phyloP scores from a whole-genome alignment of 129 eudicot genomes.

The Pulicaria dysenterica region DNA sequence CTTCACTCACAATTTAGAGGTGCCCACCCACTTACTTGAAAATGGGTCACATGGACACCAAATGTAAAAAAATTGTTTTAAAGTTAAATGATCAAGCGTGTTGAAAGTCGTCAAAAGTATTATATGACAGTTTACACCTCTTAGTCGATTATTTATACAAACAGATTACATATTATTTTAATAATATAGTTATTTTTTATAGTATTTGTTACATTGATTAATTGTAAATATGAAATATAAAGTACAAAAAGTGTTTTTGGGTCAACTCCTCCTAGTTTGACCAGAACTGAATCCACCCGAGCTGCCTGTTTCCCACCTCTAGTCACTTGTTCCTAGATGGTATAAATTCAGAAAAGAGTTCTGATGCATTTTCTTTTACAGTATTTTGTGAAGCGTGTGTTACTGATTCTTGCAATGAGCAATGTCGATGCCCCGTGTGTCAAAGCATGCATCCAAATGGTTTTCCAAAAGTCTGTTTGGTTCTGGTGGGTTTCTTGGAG shows the following conservation, averaged over 20 bases:
- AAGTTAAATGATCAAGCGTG: no score
- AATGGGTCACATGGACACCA: neutral
- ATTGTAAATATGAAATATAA: neutral
- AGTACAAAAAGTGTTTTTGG: neutral
- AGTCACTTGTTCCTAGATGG: neutral
- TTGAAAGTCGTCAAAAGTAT: neutral
- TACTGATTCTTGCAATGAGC: constrained; percentile 27
- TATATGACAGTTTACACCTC: neutral
- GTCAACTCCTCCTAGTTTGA: neutral
- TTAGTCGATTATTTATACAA: neutral
- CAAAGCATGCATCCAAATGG: constrained; percentile 58
- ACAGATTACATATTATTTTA: neutral
- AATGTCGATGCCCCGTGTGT: constrained; percentile 52
- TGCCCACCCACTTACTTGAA: neutral
- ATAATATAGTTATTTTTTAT: neutral
- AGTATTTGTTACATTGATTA: neutral
- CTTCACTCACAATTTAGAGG: neutral
- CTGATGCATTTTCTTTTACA: constrained; percentile 23
- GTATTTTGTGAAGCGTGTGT: constrained; percentile 63
- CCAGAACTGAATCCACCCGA: neutral
- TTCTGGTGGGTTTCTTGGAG: constrained; percentile 53
- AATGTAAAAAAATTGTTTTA: no score
- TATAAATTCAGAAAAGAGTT: no score
- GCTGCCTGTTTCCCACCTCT: neutral
- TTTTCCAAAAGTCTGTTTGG: constrained; percentile 56